These are phyloP conservation scores for Phaeosphaeriaceae sp. DNA, from an alignment of 2,329 filamentous ascomycete species.

Conservation along the genomic window DNA sequence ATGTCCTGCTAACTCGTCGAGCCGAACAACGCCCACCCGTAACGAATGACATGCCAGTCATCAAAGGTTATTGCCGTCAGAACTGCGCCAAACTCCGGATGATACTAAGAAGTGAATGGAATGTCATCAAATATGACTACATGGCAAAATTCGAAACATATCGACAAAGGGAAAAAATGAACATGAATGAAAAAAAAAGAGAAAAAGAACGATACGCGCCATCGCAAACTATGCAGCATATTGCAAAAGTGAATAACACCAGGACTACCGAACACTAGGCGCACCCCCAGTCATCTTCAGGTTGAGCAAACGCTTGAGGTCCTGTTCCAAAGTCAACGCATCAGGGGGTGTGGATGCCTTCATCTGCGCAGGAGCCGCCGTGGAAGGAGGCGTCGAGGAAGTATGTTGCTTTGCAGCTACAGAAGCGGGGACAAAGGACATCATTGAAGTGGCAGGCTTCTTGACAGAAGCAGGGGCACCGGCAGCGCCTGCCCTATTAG, in stretches of 20 bases:
- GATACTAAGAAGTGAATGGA: slow-evolving; percentile 17
- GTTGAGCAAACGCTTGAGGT: slow-evolving; percentile 47
- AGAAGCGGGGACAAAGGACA: slow-evolving; percentile 46
- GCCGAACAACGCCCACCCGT: slow-evolving; percentile 17
- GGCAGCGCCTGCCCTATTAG: slow-evolving; percentile 18
- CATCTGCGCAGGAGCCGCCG: slow-evolving; percentile 20
- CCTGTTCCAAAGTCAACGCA: slow-evolving; percentile 40
- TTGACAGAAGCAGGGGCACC: slow-evolving; percentile 20
- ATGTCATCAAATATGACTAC: slow-evolving; percentile 26
- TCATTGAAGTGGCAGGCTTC: slow-evolving; percentile 34
- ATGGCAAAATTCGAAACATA: slow-evolving; percentile 21
- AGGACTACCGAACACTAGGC: slow-evolving; percentile 30
- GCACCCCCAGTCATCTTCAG: slow-evolving; percentile 30
- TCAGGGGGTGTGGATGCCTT: slow-evolving; percentile 24
- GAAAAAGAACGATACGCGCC: slow-evolving; percentile 16
- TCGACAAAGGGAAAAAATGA: slow-evolving; percentile 30
- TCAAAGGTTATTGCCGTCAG: background rate
- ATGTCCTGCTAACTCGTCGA: slow-evolving; percentile 4
- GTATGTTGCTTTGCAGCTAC: slow-evolving; percentile 42
- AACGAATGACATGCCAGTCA: slow-evolving; percentile 21
- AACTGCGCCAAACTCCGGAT: slow-evolving; percentile 28
- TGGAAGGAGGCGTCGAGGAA: slow-evolving; percentile 22
- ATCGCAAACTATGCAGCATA: slow-evolving; percentile 35
- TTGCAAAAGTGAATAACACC: slow-evolving; percentile 16
- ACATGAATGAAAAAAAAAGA: slow-evolving; percentile 18